Evolutionary conservation across 1,139 yeast genomes (phyloP).

Genomic region (Kurtzmaniella quercitrusa): DNA sequence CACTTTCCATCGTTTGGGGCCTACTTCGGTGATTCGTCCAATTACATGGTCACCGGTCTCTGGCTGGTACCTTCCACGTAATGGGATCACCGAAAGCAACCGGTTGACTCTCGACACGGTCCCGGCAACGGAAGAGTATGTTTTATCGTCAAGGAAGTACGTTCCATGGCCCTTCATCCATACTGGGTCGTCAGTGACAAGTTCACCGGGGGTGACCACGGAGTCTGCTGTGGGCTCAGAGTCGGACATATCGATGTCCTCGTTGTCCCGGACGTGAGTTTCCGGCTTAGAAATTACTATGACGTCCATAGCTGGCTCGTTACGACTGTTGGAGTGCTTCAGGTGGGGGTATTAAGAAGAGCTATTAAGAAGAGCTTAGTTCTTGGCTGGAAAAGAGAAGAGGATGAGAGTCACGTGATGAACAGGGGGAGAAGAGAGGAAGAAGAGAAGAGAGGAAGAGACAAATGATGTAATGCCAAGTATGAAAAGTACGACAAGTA

Average conservation of each 20-base stretch:
- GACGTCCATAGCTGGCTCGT: conserved; percentile 12
- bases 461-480: too few relatives aligned
- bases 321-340: too few relatives aligned
- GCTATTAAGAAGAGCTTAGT: neutral
- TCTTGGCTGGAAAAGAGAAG: neutral
- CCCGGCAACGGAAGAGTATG: conserved; percentile 93
- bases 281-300: conserved; percentile 34
- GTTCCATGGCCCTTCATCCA: conserved; percentile 99
- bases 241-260: conserved; percentile 33
- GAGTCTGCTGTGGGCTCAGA: conserved; percentile 18
- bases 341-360: too few relatives aligned
- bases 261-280: conserved; percentile 14
- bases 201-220: conserved; percentile 92
- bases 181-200: conserved; percentile 88
- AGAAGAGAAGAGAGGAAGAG: too few relatives aligned
- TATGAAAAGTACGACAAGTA: too few relatives aligned
- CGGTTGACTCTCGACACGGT: conserved; percentile 82
- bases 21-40: conserved; percentile 93
- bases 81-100: conserved; percentile 77
- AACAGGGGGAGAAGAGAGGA: neutral
- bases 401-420: neutral
- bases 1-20: conserved; percentile 92
- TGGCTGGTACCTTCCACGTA: conserved; percentile 83
- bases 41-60: conserved; percentile 96
- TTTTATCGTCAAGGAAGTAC: conserved; percentile 63